Conservation (phyloP, 1,284 basidiomycete genomes). For the Gomphus bonarii region DNA sequence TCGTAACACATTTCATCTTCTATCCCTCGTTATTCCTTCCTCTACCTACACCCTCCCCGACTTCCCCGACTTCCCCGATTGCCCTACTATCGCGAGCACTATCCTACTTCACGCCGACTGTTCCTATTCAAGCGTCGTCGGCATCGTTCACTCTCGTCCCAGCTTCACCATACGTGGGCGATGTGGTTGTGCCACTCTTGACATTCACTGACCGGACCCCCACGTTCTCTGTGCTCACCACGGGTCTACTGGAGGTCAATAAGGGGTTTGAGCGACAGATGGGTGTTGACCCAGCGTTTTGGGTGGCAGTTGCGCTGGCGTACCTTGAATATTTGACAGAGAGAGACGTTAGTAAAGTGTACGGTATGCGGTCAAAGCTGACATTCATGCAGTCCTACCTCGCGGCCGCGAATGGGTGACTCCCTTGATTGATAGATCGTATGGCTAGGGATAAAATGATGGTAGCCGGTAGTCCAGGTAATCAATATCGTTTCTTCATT, state of each 20-base stretch:
- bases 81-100: constrained; percentile 16
- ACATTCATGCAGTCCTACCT: too few species aligned
- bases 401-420: too few species aligned
- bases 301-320: constrained; percentile 60
- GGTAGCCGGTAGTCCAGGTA: too few species aligned
- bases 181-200: constrained; percentile 35
- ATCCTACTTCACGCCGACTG: constrained; percentile 13
- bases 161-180: constrained; percentile 14
- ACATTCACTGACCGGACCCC: constrained; percentile 64
- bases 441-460: too few species aligned
- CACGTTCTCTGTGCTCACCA: constrained; percentile 45
- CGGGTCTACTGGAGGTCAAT: constrained; percentile 55
- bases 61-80: not conserved
- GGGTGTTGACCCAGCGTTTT: constrained; percentile 67
- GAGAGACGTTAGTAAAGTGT: constrained; percentile 44
- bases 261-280: constrained; percentile 41
- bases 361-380: too few species aligned
- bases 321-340: constrained; percentile 70
- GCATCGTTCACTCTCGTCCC: constrained; percentile 19
- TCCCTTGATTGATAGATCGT: too few species aligned
- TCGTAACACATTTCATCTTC: constrained; percentile 40
- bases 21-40: constrained; percentile 3
- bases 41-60: not conserved
- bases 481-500: too few species aligned
- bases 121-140: constrained; percentile 15